These are phyloP conservation scores for Botrytis squamosa DNA, from an alignment of 2,329 filamentous ascomycete species.

Conservation along the genomic window DNA sequence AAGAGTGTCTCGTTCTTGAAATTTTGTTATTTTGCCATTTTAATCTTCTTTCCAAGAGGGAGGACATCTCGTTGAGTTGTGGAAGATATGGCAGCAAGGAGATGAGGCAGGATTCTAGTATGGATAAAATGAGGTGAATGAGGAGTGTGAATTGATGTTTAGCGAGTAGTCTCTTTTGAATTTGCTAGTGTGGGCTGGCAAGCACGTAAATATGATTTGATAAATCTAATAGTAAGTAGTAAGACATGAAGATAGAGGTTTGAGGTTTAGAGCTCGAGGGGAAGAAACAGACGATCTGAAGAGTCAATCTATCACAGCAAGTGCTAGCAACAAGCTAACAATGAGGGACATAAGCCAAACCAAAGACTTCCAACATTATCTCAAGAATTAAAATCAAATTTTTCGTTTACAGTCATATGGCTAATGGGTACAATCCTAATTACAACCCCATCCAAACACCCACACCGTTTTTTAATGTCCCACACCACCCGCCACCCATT, in stretches of 20 bases:
- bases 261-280: neutral
- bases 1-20: too few species aligned
- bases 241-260: neutral
- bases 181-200: neutral
- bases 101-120: too few species aligned
- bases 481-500: slow-evolving; percentile 64
- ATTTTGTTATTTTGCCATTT: too few species aligned
- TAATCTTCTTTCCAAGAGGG: too few species aligned
- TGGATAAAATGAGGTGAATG: too few species aligned
- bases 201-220: neutral
- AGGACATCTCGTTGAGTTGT: too few species aligned
- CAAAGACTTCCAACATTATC: neutral
- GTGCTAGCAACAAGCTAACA: neutral
- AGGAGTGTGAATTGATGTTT: too few species aligned
- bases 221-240: neutral
- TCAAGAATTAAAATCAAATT: neutral
- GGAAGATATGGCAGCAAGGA: too few species aligned
- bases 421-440: neutral
- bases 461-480: slow-evolving; percentile 50
- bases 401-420: neutral
- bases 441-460: neutral
- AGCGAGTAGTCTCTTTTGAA: too few species aligned
- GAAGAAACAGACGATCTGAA: neutral
- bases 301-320: neutral
- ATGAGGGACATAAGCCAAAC: neutral